A percentile compares a stretch with the other conserved stretches of the same genome.
These are phyloP conservation scores for Exophiala xenobiotica DNA, from an alignment of 2,329 filamentous ascomycete species.

Conservation along the genomic window DNA sequence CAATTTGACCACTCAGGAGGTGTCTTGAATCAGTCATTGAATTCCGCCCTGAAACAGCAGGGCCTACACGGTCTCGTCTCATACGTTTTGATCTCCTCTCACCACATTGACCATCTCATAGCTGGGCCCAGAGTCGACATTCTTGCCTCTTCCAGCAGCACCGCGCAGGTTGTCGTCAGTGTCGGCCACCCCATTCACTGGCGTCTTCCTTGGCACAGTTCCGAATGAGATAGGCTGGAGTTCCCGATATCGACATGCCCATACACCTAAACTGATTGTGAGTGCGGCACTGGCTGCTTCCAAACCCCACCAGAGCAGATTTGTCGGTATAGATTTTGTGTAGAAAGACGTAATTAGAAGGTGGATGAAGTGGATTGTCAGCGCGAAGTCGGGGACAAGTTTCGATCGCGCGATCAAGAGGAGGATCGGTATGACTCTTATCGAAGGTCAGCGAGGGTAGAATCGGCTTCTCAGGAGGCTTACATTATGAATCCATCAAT, in stretches of 20 bases:
- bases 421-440: constrained; percentile 78
- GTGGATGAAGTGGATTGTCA: constrained; percentile 84
- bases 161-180: constrained; percentile 42
- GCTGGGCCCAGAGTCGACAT: constrained; percentile 37
- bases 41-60: too few species aligned
- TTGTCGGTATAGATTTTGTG: constrained; percentile 70
- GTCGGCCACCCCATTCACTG: constrained; percentile 8
- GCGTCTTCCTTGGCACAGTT: constrained; percentile 41
- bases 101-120: constrained; percentile 67
- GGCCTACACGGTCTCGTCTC: constrained; percentile 4
- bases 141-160: constrained; percentile 30
- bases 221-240: constrained; percentile 86
- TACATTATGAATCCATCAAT: constrained; percentile 65
- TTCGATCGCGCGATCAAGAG: constrained; percentile 84
- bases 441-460: neutral
- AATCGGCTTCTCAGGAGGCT: constrained; percentile 30
- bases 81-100: constrained; percentile 31
- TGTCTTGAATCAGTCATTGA: too few species aligned
- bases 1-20: too few species aligned
- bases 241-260: constrained; percentile 89
- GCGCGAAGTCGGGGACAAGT: constrained; percentile 88
- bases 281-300: constrained; percentile 60
- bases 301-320: constrained; percentile 82
- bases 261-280: constrained; percentile 74
- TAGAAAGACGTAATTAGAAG: constrained; percentile 76